Percentiles rank a stretch among this genome's conserved stretches.
phyloP scores from a whole-genome alignment of 306 rosid genomes.

The Vicia faba region DNA sequence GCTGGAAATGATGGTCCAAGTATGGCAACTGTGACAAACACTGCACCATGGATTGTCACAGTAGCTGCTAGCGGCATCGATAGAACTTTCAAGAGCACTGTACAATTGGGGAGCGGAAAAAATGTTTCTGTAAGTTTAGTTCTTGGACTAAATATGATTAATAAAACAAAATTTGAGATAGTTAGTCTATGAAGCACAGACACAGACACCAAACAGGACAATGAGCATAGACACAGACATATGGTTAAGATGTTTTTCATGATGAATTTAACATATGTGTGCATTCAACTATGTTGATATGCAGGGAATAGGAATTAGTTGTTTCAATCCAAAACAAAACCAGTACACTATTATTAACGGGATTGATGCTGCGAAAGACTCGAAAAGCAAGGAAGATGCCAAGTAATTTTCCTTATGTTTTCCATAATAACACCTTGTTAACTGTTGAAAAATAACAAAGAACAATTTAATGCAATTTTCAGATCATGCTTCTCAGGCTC shows the following conservation, averaged over 20 bases:
- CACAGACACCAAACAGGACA: too few relatives aligned
- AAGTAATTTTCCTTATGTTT: conserved; percentile 40
- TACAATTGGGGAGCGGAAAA: conserved; percentile 70
- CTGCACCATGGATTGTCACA: conserved; percentile 89
- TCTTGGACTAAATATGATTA: background rate
- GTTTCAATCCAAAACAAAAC: conserved; percentile 58
- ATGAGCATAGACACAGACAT: too few relatives aligned
- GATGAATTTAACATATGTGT: conserved; percentile 18
- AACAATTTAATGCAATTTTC: conserved; percentile 29
- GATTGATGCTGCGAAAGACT: conserved; percentile 54
- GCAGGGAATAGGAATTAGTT: conserved; percentile 81
- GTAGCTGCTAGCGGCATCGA: conserved; percentile 89
- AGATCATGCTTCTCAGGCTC: conserved; percentile 46
- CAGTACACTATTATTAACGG: conserved; percentile 69
- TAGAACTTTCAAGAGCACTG: conserved; percentile 60
- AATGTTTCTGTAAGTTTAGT: conserved; percentile 62
- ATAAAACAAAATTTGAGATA: too few relatives aligned
- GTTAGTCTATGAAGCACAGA: too few relatives aligned
- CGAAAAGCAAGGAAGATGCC: conserved; percentile 54
- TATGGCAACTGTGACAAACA: conserved; percentile 50
- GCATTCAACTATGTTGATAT: conserved; percentile 17
- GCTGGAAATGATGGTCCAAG: conserved; percentile 86
- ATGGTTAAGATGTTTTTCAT: background rate
- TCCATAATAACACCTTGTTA: background rate
- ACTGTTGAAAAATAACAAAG: background rate